Evolutionary conservation across 139 green algal genomes (phyloP).

Genomic region (Ettlia oleoabundans): DNA sequence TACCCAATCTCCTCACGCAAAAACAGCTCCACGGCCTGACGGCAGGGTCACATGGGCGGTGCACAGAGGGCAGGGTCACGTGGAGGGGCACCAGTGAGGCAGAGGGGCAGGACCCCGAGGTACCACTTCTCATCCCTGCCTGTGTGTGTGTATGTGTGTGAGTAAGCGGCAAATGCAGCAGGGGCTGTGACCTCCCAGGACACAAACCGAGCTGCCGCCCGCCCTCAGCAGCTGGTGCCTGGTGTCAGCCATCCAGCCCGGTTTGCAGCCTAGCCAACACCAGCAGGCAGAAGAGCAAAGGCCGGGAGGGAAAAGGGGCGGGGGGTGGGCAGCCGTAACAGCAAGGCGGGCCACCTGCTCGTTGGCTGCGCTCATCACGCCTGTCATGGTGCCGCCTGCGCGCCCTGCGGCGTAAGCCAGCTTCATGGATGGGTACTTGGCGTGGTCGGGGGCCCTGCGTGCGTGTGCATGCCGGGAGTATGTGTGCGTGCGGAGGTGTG

Average conservation of each 20-base stretch:
- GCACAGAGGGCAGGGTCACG: not conserved
- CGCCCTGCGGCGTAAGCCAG: conserved; percentile 95
- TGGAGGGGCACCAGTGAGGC: not conserved
- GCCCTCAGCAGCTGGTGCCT: too few relatives aligned
- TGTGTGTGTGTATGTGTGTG: not conserved
- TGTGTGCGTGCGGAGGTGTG: conserved; percentile 54
- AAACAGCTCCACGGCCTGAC: conserved; percentile 96
- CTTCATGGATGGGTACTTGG: conserved; percentile 98
- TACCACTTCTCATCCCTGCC: too few relatives aligned
- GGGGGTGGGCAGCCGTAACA: not conserved
- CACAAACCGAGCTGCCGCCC: too few relatives aligned
- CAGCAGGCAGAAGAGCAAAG: too few relatives aligned
- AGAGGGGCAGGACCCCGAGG: not conserved
- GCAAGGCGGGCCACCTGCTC: conserved; percentile 68
- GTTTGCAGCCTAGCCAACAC: too few relatives aligned
- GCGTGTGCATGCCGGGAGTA: conserved; percentile 66
- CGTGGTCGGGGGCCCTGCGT: conserved; percentile 85
- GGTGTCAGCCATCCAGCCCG: too few relatives aligned
- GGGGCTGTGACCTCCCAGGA: too few relatives aligned
- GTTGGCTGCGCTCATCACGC: conserved; percentile 96
- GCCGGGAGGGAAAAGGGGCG: too few relatives aligned
- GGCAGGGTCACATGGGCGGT: too few relatives aligned
- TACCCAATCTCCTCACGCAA: conserved; percentile 93
- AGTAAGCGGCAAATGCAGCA: not conserved
- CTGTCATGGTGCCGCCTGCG: conserved; percentile 97